Base-by-base conservation (phyloP, 2,329 filamentous ascomycete genomes). In the Chaetomiaceae sp. region DNA sequence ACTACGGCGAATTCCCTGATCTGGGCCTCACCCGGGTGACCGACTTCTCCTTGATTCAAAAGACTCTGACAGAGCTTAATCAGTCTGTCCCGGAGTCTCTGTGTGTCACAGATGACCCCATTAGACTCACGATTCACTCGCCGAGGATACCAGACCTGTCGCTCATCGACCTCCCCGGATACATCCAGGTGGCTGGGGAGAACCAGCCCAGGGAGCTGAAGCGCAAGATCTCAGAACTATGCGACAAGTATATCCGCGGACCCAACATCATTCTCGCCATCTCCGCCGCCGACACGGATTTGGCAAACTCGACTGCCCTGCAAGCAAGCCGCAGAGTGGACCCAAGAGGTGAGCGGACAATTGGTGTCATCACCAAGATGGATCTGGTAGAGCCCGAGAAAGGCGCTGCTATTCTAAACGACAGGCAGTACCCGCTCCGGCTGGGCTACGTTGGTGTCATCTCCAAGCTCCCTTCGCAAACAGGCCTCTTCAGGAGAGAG, bases 341-440 rank as follows among this genome's bases (percentile, higher is more conserved):
- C 65, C 94, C 94, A 1, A 81, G 94, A 56, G 94, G 94, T 51
- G 94, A 99, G 72, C 82, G 94, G 58, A 99, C 94, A 0, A 99
- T 99, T 66, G 94, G 94, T 40, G 94, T 99, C n/a, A 86, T 99
- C 38, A 99, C 94, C 3, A 99, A 99, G 74, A 96, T 99, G 92
- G 94, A 99, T 65, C 78, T 99, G 20, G 91, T 99, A 7, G 92
- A 97, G 62, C 80, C 94, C 3, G 75, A 77, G 7, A 84, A 92
- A 54, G 94, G 91, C 27, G 80, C 83, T 14, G 79, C 82, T 33
- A 89, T 99, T 29, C 76, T 99, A 19, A 85, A 79, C 23, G 92
- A 99, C 68, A 87, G 84, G 66, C 95, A 97, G 68, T 99, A 99
- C 66, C 92, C 94, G 37, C 77, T 99, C 27, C 82, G 94, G n/a